Evolutionary conservation across 345 rosid genomes (phyloP).

Genomic region (Punica granatum): DNA sequence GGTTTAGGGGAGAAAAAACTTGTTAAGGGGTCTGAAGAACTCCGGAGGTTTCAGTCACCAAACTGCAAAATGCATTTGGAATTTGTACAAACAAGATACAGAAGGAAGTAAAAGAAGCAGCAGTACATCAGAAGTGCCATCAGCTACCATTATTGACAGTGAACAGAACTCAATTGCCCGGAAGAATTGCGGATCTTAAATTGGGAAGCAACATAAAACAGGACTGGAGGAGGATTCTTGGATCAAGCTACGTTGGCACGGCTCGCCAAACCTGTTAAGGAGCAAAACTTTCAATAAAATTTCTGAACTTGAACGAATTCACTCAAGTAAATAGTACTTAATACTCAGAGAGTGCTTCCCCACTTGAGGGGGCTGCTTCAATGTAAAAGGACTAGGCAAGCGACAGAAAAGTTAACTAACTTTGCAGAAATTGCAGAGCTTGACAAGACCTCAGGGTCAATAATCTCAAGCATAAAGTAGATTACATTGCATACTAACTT

Average conservation of each 20-base stretch:
- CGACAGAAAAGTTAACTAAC: not conserved
- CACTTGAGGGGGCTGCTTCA: not conserved
- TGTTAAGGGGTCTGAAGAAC: slow-evolving; percentile 2
- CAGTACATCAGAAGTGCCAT: not conserved
- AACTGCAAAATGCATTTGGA: slow-evolving; percentile 21
- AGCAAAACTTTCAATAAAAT: not conserved
- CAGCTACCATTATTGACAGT: slow-evolving; percentile 19
- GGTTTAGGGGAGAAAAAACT: slow-evolving; percentile 10
- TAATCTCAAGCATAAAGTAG: not conserved
- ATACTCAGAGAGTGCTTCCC: not conserved
- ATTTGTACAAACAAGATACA: slow-evolving; percentile 18
- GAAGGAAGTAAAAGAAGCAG: not conserved
- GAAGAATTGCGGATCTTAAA: slow-evolving; percentile 12
- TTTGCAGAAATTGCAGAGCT: not conserved
- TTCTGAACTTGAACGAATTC: not conserved
- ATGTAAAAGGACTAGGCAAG: not conserved
- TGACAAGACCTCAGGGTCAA: not conserved
- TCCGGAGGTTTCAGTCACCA: slow-evolving; percentile 12
- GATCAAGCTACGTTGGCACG: not conserved
- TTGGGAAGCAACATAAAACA: slow-evolving; percentile 7
- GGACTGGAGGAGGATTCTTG: not conserved
- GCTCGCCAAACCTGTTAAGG: slow-evolving; percentile 17
- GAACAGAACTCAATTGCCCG: slow-evolving; percentile 13
- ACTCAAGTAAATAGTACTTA: not conserved
- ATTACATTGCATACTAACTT: not conserved